These are phyloP conservation scores for barrel medic (Medicago truncatula) DNA, from an alignment of 306 rosid species.

Conservation along the genomic window DNA sequence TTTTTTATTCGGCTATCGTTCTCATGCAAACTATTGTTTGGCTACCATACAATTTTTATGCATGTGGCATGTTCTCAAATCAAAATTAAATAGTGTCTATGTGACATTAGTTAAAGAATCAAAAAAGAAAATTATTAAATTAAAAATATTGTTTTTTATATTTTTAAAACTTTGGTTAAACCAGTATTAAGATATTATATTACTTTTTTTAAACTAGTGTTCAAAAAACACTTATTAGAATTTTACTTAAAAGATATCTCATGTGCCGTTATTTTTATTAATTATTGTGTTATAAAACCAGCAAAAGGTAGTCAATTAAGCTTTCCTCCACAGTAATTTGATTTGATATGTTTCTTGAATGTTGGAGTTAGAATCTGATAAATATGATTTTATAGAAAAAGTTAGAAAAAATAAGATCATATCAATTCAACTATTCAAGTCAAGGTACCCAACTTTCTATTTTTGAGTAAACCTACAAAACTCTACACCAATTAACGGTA, in stretches of 20 bases:
- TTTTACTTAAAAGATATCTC: constrained; percentile 16
- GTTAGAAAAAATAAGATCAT: not conserved
- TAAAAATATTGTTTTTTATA: too few relatives aligned
- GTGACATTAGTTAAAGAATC: too few relatives aligned
- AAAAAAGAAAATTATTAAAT: too few relatives aligned
- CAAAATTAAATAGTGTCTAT: constrained; percentile 18
- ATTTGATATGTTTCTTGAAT: constrained; percentile 44
- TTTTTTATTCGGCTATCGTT: constrained; percentile 39
- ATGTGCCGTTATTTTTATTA: constrained; percentile 39
- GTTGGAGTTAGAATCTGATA: constrained; percentile 36
- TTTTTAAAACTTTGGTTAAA: too few relatives aligned
- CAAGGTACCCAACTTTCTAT: not conserved
- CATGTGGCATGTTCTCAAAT: constrained; percentile 49
- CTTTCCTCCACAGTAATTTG: constrained; percentile 32
- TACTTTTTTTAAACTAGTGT: too few relatives aligned
- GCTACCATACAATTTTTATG: constrained; percentile 44
- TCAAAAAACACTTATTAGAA: too few relatives aligned
- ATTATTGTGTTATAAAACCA: constrained; percentile 32
- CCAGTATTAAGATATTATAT: too few relatives aligned
- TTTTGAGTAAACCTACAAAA: not conserved
- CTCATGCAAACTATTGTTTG: constrained; percentile 43
- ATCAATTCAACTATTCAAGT: not conserved
- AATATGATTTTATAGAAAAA: not conserved
- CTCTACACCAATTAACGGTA: not conserved
- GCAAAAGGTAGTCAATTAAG: constrained; percentile 34